Conservation (phyloP, 345 rosid genomes). For the Mangifera indica region DNA sequence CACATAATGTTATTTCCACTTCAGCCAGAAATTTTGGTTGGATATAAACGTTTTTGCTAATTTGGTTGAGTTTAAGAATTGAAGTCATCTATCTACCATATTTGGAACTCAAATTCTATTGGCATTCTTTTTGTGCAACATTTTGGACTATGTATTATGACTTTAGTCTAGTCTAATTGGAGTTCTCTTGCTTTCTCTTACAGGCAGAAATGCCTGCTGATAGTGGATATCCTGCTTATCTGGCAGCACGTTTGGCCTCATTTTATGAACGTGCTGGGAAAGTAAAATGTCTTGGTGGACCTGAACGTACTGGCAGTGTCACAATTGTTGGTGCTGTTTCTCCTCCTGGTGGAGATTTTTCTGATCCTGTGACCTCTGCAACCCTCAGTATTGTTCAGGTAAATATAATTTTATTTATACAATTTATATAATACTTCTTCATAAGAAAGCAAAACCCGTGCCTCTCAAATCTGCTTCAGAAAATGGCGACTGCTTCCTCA, state of each 20-base stretch:
- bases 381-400: conserved; percentile 99
- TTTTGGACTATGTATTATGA: neutral
- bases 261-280: conserved; percentile 99
- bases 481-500: neutral
- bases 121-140: neutral
- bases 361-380: conserved; percentile 99
- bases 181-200: conserved; percentile 27
- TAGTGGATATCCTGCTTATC: conserved; percentile 99
- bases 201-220: conserved; percentile 99
- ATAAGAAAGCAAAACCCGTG: neutral
- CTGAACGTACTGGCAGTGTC: conserved; percentile 98
- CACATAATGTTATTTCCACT: neutral
- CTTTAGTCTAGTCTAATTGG: conserved; percentile 4
- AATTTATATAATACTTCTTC: neutral
- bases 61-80: neutral
- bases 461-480: neutral
- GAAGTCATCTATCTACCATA: neutral
- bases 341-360: conserved; percentile 99
- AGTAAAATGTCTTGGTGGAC: conserved; percentile 97
- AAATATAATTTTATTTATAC: conserved; percentile 19
- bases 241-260: conserved; percentile 98
- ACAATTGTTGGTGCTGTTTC: conserved; percentile 99
- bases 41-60: neutral
- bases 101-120: neutral
- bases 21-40: neutral